These are phyloP conservation scores for Nemania sp. DNA, from an alignment of 2,329 filamentous ascomycete species.

Conservation along the genomic window DNA sequence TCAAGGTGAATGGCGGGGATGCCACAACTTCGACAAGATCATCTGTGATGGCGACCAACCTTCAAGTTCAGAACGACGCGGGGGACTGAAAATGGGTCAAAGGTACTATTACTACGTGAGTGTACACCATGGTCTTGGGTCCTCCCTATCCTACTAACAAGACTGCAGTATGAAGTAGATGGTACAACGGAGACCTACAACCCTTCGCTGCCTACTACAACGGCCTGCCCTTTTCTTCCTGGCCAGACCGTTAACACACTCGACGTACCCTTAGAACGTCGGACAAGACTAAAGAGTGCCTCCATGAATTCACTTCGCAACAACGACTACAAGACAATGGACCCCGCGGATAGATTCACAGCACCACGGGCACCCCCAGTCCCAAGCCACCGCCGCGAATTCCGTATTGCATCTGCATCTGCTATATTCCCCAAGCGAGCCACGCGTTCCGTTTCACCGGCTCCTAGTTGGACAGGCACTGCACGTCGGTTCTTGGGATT, in stretches of 20 bases:
- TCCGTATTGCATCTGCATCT: slow-evolving; percentile 52
- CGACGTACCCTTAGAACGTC: slow-evolving; percentile 79
- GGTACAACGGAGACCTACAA: slow-evolving; percentile 82
- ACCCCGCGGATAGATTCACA: slow-evolving; percentile 80
- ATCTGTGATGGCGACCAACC: slow-evolving; percentile 78
- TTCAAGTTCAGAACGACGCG: slow-evolving; percentile 70
- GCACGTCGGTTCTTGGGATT: slow-evolving; percentile 63
- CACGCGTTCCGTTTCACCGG: slow-evolving; percentile 61
- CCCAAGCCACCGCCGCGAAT: slow-evolving; percentile 54
- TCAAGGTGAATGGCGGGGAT: slow-evolving; percentile 84
- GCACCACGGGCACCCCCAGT: slow-evolving; percentile 72
- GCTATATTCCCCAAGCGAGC: slow-evolving; percentile 54
- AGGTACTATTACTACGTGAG: slow-evolving; percentile 97
- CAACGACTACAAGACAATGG: slow-evolving; percentile 77
- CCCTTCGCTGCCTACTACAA: slow-evolving; percentile 77
- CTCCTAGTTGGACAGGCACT: slow-evolving; percentile 60
- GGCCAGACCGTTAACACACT: slow-evolving; percentile 90
- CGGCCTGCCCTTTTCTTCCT: slow-evolving; percentile 84
- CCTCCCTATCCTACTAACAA: slow-evolving; percentile 41
- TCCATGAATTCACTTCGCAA: slow-evolving; percentile 72
- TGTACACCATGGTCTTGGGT: slow-evolving; percentile 41
- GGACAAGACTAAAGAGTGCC: slow-evolving; percentile 70
- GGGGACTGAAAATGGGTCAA: slow-evolving; percentile 89
- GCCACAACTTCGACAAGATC: slow-evolving; percentile 87
- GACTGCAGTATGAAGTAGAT: slow-evolving; percentile 81